Base-by-base conservation (phyloP, 495 filamentous ascomycete species). In the Aspergillus ostianus region DNA sequence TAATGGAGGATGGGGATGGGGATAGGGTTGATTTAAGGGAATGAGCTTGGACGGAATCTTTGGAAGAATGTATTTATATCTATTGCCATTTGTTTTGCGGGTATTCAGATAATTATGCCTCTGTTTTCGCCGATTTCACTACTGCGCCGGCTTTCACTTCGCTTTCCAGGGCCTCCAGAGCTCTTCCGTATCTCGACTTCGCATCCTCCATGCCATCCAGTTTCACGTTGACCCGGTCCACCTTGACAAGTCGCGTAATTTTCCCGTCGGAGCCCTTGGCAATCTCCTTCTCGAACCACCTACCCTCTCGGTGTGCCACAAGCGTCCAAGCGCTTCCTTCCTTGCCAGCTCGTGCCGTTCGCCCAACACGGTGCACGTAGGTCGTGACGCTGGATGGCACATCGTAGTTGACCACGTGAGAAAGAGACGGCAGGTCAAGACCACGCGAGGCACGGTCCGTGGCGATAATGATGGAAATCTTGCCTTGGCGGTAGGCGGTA, bases 341-440 rank as follows among this genome's bases (percentile, higher is more conserved):
- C 47, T 85, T 85, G 4, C 90, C 90, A 0, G 93, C 93, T 69
- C 93, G 78, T 10, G 93, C 93, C 0, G 94, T 97, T 56, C 94
- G 85, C 10, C 94, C 94, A 12, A 97, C 91, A 20, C 94, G 88
- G 73, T 98, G 94, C 13, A 98, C 88, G 64, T 98, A 98, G 18
- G 85, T 88, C 4, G 86, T 89, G 23, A 91, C 74, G 59, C 84
- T 89, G 9, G 84, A 82, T 0, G 94, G 95, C 36, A 98, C 78
- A 68, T 98, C 94, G 77, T 98, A 98, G 71, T 97, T 97, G 65
- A 98, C 77, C 12, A 98, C 91, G 63, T 96, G 89, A 23, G 85
- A 85, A 23, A 98, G 79, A 23, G 85, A 82, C 1, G 81, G 82
- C 2, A 97, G 77, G 68, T 98, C 94, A n/a, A 98, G 85, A 66